phyloP scores from a whole-genome alignment of 768 basidiomycete genomes.

The Lentinula sp. region DNA sequence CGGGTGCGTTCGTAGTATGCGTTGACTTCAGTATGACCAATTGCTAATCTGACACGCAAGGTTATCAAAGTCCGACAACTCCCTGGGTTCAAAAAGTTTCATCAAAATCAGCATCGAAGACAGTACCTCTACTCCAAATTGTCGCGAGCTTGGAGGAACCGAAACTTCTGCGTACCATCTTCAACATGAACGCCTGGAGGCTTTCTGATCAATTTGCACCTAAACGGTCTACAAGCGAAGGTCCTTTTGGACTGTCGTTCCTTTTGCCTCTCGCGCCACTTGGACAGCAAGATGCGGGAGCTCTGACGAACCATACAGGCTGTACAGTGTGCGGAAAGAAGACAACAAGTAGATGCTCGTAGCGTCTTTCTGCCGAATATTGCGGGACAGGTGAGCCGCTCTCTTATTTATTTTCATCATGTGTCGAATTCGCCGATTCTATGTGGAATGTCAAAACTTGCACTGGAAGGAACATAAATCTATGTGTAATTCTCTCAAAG shows the following conservation, averaged over 20 bases:
- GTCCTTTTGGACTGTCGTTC: neutral
- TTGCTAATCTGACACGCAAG: neutral
- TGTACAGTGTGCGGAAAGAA: conserved; percentile 7
- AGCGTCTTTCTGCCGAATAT: conserved; percentile 6
- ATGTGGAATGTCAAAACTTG: conserved; percentile 14
- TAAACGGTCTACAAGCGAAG: neutral
- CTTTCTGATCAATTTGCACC: conserved; percentile 3
- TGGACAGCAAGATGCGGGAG: conserved; percentile 2
- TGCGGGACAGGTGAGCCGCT: neutral
- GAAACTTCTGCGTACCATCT: neutral
- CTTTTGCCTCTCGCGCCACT: neutral
- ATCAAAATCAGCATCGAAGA: neutral
- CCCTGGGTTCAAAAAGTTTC: neutral
- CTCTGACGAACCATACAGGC: neutral
- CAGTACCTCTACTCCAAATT: neutral
- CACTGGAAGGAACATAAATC: conserved; percentile 23
- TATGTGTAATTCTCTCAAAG: conserved; percentile 18
- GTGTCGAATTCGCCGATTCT: no score
- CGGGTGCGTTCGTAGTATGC: neutral
- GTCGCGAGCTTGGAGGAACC: conserved; percentile 1
- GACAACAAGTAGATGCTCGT: conserved; percentile 6
- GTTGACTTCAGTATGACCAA: neutral
- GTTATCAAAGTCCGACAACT: neutral
- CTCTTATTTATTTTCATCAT: neutral
- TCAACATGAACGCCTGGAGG: neutral